phyloP scores from a whole-genome alignment of 192 early-diverging fungal genomes.

The Entomortierella parvispora region DNA sequence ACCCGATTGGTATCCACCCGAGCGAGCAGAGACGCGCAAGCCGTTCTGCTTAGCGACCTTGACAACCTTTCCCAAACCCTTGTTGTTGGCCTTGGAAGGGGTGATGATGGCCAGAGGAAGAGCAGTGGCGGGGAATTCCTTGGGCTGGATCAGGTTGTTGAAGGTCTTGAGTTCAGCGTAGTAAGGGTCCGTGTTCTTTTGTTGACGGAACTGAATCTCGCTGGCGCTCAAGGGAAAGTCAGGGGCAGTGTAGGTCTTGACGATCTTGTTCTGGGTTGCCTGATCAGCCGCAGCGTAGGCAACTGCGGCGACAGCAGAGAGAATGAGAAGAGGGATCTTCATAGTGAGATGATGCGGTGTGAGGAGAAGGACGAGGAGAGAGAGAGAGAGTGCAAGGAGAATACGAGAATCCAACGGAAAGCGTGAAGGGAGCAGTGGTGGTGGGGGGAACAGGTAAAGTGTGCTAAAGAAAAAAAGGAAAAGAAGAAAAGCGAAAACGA shows the following conservation, averaged over 20 bases:
- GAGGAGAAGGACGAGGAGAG: not conserved
- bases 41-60: slow-evolving; percentile 40
- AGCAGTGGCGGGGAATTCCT: slow-evolving; percentile 35
- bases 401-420: not conserved
- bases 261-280: slow-evolving; percentile 15
- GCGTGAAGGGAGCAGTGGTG: not conserved
- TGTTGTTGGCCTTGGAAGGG: slow-evolving; percentile 36
- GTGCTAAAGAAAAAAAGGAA: slow-evolving; percentile 12
- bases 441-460: not conserved
- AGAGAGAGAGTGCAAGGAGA: not conserved
- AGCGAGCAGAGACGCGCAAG: slow-evolving; percentile 44
- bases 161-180: slow-evolving; percentile 47
- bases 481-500: slow-evolving; percentile 15
- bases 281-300: slow-evolving; percentile 24
- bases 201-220: slow-evolving; percentile 45
- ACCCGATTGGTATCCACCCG: slow-evolving; percentile 45
- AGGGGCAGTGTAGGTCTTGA: slow-evolving; percentile 9
- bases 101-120: slow-evolving; percentile 33
- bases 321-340: slow-evolving; percentile 43
- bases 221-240: slow-evolving; percentile 12
- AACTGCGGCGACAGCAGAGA: slow-evolving; percentile 35
- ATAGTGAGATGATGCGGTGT: slow-evolving; percentile 10
- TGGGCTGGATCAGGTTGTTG: slow-evolving; percentile 47
- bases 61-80: slow-evolving; percentile 27
- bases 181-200: slow-evolving; percentile 29